Percentiles rank a stretch among this genome's conserved stretches.
These are phyloP conservation scores for Plasmodium vivax DNA, from an alignment of 169 alveolate species.

Conservation along the genomic window DNA sequence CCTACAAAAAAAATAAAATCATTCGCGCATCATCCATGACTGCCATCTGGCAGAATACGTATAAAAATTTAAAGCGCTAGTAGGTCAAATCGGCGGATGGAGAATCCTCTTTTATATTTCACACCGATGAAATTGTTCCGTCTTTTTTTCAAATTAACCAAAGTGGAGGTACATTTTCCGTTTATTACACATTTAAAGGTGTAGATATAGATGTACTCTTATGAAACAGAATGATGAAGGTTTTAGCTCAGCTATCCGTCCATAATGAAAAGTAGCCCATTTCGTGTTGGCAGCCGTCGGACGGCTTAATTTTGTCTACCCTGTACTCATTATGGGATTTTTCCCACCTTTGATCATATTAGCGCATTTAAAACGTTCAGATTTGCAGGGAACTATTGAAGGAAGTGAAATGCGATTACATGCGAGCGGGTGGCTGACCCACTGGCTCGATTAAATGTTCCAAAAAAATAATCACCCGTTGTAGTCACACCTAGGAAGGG, in stretches of 20 bases:
- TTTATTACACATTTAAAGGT: neutral
- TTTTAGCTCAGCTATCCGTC: neutral
- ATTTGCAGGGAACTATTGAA: neutral
- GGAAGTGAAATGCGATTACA: neutral
- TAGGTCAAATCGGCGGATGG: neutral
- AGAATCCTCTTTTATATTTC: neutral
- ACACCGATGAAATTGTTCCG: neutral
- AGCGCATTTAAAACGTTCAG: neutral
- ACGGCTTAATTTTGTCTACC: neutral
- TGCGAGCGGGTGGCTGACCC: neutral
- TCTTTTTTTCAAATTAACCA: neutral
- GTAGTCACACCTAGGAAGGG: neutral
- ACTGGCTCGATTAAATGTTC: neutral
- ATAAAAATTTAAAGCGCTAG: neutral
- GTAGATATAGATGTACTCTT: neutral
- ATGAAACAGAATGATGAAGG: neutral
- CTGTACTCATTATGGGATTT: neutral
- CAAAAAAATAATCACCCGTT: neutral
- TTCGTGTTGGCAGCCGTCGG: neutral
- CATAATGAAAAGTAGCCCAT: neutral
- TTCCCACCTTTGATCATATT: neutral
- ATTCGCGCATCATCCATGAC: neutral
- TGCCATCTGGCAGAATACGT: neutral
- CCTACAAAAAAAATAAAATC: neutral
- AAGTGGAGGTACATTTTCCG: neutral